Evolutionary conservation across 805 yeast species (phyloP), one percentile per base, ranked within the genome.

Genomic region (Candida montana): DNA sequence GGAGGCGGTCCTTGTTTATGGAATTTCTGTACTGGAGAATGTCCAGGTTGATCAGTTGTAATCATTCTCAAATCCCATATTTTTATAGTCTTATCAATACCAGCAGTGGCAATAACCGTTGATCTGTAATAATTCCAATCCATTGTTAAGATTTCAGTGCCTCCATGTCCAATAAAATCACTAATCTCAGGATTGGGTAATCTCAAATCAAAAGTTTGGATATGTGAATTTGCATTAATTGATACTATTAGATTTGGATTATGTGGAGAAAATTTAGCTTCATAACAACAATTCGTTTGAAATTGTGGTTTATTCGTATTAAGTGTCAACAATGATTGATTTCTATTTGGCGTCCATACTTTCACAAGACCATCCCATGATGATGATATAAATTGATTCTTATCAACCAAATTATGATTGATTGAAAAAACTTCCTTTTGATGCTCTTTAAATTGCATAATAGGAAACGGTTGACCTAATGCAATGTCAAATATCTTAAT

Each of bases 351-450:
- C 0, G 80, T 61, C 95, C 95, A 86, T 4, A 87, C 55, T 60
- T 86, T 87, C 30, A 90, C 74, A 0, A 83, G 67, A 0, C 97
- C 96, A 60, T 91, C 98, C 98, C 98, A 91, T 8, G 95, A 83
- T 21, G 90, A 75, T 16, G 91, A 74, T 31, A 83, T 79, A 61
- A 91, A 86, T 15, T 68, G 68, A 5, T 72, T 56, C 62, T 88
- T 84, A 48, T 80, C 83, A 4, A 79, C 74, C 45, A 81, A 57
- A 55, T 81, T 83, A 93, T 93, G 84, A 52, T 77, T 75, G 28
- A 84, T 76, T 15, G 82, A 72, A 47, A 83, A 81, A 9, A 81
- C 90, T 57, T 86, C 95, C 35, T 79, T 68, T 23, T 73, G 63
- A 62, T 91, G 99, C 53, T 86, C 98, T 35, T 74, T 72, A 68